Base-by-base conservation (phyloP, 1,284 basidiomycete genomes). In the Malassezia nana region DNA sequence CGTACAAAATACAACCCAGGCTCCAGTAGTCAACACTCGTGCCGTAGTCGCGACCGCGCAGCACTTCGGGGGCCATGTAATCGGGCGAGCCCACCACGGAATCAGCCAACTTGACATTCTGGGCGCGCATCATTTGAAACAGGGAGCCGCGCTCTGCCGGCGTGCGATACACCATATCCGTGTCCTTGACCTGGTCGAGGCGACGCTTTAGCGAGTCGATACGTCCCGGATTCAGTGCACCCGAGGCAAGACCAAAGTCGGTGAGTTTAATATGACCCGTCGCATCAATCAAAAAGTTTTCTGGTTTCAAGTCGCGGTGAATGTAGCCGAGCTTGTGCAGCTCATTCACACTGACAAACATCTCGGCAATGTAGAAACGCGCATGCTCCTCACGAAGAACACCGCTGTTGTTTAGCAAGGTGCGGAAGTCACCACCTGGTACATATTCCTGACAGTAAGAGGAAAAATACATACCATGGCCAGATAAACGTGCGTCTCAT, bases 11-110 rank as follows among this genome's bases (percentile, higher is more conserved):
- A 75, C 94, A 98, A 9, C 94, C 94, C 4, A 99, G 81, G 4
- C 89, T 92, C 94, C 94, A 99, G 72, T 89, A 98, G 77, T 98
- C 94, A 51, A 96, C 94, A 0, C 88, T 87, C 74, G 86, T 94
- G 0, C 85, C 86, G 77, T 99, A 99, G 4, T 89, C 85, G 72
- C 90, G 89, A 30, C 88, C 91, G 24, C 91, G 84, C 16, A 98
- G 81, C 26, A 96, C 92, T 76, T 96, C 91, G 20, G 79, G 78
- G 6, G 75, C 76, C 74, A 77, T 78, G 64, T 99, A 99, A 77
- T 99, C 94, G 0, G 94, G 94, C 1, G 89, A 92, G 13, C 94
- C 94, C 30, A 99, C 94, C 58, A 98, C 89, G 9, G 91, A 96
- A 74, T 99, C 90, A 25, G 94, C 92, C 68, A 91, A 94, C 6